Percentiles rank a stretch among this genome's conserved stretches.
Conservation (phyloP, 1,284 basidiomycete species). For the Cutaneotrichosporon sp. region DNA sequence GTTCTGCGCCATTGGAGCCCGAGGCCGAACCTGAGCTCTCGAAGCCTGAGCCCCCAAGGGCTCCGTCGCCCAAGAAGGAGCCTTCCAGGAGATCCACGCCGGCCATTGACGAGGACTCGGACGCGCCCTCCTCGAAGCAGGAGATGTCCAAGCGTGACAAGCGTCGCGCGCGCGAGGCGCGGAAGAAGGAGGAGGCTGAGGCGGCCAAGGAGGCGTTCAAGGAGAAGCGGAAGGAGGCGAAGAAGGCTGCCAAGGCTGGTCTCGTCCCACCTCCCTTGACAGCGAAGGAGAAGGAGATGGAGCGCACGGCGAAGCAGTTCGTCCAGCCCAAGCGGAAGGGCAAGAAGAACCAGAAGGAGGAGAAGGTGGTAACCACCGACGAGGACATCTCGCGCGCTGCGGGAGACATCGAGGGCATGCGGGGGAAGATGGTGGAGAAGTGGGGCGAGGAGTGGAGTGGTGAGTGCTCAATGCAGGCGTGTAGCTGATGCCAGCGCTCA, state of each 20-base stretch:
- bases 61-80: background rate
- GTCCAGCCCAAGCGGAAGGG: constrained; percentile 23
- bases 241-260: constrained; percentile 26
- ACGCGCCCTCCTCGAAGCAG: constrained; percentile 16
- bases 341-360: constrained; percentile 16
- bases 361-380: constrained; percentile 17
- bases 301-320: constrained; percentile 14
- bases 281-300: constrained; percentile 14
- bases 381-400: constrained; percentile 25
- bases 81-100: background rate
- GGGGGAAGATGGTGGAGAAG: constrained; percentile 42
- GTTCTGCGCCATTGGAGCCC: background rate
- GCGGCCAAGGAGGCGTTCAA: constrained; percentile 33
- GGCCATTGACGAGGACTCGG: constrained; percentile 13
- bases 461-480: constrained; percentile 17
- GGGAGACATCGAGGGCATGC: constrained; percentile 31
- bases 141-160: constrained; percentile 77
- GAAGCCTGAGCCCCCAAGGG: constrained; percentile 1
- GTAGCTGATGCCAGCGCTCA: constrained; percentile 13
- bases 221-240: constrained; percentile 35
- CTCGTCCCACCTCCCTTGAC: constrained; percentile 5
- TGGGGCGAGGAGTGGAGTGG: constrained; percentile 41
- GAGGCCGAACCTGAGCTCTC: background rate
- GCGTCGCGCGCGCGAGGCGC: constrained; percentile 72
- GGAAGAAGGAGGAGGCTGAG: constrained; percentile 63